Evolutionary conservation across 148 eudicot species (phyloP), one percentile per base, ranked within the genome.

Genomic region (Hydrangea macrophylla): DNA sequence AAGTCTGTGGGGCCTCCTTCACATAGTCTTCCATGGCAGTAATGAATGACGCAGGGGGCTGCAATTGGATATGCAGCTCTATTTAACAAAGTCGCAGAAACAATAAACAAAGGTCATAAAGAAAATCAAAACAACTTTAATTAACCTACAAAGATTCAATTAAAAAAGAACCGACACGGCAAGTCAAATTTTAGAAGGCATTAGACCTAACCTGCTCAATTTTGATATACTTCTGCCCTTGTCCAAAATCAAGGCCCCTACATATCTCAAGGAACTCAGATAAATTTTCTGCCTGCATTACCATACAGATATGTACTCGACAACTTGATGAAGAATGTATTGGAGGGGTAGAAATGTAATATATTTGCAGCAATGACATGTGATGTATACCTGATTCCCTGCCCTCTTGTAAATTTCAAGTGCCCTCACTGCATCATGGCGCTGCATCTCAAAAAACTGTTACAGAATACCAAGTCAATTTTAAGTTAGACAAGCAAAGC

Each of bases 401-500:
- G 78, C 64, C 62, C 57, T 79, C 57, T 57, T 53, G 50, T 79
- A 79, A 58, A 79, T 79, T 27, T 66, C 78, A 30, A 79, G 69
- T 48, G 82, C 75, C 63, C 57, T 55, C 42, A 74, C 69, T 25
- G 82, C 82, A 67, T 75, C 82, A 25, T 68, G 65, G 25, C 66
- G 82, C 35, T 55, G 75, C 82, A 79, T 79, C 76, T 74, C 73
- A 62, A 79, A 79, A 58, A 55, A 79, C 82, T 79, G 74, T 54
- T 2, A 55, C 50, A 45, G 12, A 65, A 37, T 24, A 54, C 22
- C n/a, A 37, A 70, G 65, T 69, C 59, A 62, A 25, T 66, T 18
- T 31, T 60, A 17, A 9, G 62, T 59, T 20, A 24, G 17, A 3
- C 6, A 58, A 2, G 17, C 17, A 22, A 58, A 58, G 39, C 37